Evolutionary conservation across 139 green algal genomes (phyloP), one percentile per base, ranked within the genome.

Genomic region (Haematococcus sp.): DNA sequence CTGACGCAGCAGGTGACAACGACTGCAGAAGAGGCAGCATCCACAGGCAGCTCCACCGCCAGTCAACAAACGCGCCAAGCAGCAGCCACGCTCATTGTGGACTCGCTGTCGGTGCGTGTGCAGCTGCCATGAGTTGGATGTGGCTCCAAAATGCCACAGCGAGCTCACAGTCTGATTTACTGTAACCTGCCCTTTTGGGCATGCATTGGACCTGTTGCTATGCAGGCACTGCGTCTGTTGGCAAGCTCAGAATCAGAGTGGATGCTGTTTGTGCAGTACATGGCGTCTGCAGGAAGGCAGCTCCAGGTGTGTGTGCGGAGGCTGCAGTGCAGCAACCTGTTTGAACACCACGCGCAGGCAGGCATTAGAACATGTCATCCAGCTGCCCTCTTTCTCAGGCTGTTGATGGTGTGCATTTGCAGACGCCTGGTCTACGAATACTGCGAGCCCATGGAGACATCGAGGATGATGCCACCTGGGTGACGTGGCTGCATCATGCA

Each of bases 21-120:
- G n/a, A n/a, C n/a, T n/a, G n/a, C n/a, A n/a, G n/a, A n/a, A n/a
- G n/a, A n/a, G n/a, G 40, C 7, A 11, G 40, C 40, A 49, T 19
- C 11, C 7, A 49, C 71, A 70, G 46, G 23, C 22, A 9, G 49
- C 46, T 77, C 31, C 59, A 71, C 31, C 44, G 35, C n/a, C 28
- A 64, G 13, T 44, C 23, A 3, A 19, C 58, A 1, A 63, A n/a
- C n/a, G n/a, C n/a, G n/a, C n/a, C 71, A 15, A 31, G 31, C 61
- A 5, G 59, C 60, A 3, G 30, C 63, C 1, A 68, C 74, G 1
- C 32, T 79, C 7, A 15, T 79, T 0, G 3, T 79, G 0, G 74
- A 79, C 55, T 73, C 63, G 0, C 49, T 79, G 22, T 70, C 74
- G 74, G 74, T 79, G 52, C 9, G 73, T 66, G 7, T n/a, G 19